Evolutionary conservation across 441 rosid species (phyloP), one percentile per base, ranked within the genome.

Genomic region (Bocquillonia castaneifolia): DNA sequence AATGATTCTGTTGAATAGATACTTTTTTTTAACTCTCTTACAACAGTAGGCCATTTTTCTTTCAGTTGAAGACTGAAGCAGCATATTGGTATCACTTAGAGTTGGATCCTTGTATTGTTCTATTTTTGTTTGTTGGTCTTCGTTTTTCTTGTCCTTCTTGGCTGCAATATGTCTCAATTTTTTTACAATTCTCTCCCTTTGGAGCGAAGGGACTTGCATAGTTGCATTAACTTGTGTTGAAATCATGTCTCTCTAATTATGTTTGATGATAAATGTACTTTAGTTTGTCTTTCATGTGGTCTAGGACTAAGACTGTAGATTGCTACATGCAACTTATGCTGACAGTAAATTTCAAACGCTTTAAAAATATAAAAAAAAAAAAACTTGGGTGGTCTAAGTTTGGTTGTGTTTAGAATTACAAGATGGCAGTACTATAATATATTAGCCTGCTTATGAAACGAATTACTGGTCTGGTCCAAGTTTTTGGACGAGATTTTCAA

Each of bases 391-490:
- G 44, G 7, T 47, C 59, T 31, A 14, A 68, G 36, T 5, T 32
- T 55, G 44, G 55, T 32, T 12, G 28, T 23, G 18, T 42, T 67
- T 44, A 56, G 26, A 56, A 67, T 63, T 18, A 61, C 28, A 26
- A 17, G 64, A 10, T 39, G 3, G 18, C 32, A 39, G 32, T 50
- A 25, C 20, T 60, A 39, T 10, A 10, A 26, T 18, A 18, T 40
- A 6, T 10, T 6, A 39, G 23, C 51, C 14, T 37, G 51, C 50
- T 23, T 4, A 25, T 23, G 31, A 40, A 59, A 59, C 39, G 64
- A 37, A 40, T 5, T 6, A 25, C 22, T 26, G 10, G 50, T 28
- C 18, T 1, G 54, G 18, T 63, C 47, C 20, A 25, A 25, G 37
- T 62, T 40, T 18, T n/a, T n/a, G 20, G 53, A 29, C 8, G 10